Evolutionary conservation across 345 rosid genomes (phyloP).

Genomic region (Acer yangbiense): DNA sequence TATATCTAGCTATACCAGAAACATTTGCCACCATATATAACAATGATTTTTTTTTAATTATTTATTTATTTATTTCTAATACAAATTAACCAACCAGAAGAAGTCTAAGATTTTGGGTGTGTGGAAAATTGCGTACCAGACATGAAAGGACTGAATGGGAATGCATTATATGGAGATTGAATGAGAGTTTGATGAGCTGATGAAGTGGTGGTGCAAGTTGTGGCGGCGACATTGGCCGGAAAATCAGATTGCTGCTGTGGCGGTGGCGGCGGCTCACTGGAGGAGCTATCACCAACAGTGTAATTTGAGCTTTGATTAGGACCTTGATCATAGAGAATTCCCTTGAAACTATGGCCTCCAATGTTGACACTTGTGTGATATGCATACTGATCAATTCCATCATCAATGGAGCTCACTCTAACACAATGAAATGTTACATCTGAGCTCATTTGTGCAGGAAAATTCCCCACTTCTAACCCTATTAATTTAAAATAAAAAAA

Average conservation of each 20-base stretch:
- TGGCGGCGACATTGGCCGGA: conserved; percentile 19
- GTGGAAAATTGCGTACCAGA: conserved; percentile 55
- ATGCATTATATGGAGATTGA: conserved; percentile 24
- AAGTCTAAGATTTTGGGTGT: conserved; percentile 40
- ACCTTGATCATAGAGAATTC: conserved; percentile 62
- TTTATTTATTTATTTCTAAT: not conserved
- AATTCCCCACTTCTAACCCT: conserved; percentile 41
- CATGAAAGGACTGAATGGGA: conserved; percentile 36
- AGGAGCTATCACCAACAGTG: conserved; percentile 34
- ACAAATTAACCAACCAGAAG: not conserved
- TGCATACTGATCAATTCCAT: conserved; percentile 42
- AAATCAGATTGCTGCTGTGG: conserved; percentile 14
- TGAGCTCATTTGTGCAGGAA: conserved; percentile 48
- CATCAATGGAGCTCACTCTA: conserved; percentile 42
- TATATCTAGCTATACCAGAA: not conserved
- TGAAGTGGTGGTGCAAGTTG: not conserved
- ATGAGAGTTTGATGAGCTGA: conserved; percentile 1
- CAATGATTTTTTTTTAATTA: not conserved
- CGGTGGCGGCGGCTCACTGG: conserved; percentile 21
- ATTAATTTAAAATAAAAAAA: not conserved
- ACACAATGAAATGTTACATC: conserved; percentile 48
- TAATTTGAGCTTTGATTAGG: conserved; percentile 13
- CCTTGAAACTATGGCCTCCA: conserved; percentile 55
- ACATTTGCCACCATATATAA: not conserved
- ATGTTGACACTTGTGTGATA: conserved; percentile 51